These are phyloP conservation scores for Pestalotiopsis sp. DNA, from an alignment of 2,329 filamentous ascomycete species.

Conservation along the genomic window DNA sequence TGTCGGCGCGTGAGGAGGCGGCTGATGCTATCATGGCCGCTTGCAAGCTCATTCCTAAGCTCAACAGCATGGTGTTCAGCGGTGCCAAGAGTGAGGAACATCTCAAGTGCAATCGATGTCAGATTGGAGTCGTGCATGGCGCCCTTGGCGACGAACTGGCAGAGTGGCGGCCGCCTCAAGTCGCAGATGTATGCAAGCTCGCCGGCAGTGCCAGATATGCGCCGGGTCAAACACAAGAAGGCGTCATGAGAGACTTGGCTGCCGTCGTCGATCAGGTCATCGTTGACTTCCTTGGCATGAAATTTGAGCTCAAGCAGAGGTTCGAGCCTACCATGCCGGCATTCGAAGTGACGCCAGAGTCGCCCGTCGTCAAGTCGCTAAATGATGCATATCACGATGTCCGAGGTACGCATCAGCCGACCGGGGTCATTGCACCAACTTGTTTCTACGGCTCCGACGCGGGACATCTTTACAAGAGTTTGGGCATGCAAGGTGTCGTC, in stretches of 20 bases:
- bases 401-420: conserved; percentile 22
- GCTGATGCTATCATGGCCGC: conserved; percentile 28
- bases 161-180: conserved; percentile 27
- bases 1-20: conserved; percentile 29
- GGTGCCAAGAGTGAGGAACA: conserved; percentile 24
- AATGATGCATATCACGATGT: conserved; percentile 24
- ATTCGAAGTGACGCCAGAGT: conserved; percentile 22
- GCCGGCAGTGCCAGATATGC: conserved; percentile 28
- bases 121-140: conserved; percentile 28
- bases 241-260: conserved; percentile 24
- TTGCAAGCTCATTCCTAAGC: conserved; percentile 24
- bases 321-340: conserved; percentile 28
- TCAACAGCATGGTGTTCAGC: conserved; percentile 23
- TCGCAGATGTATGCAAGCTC: conserved; percentile 26
- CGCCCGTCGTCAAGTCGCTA: conserved; percentile 21
- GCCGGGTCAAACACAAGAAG: conserved; percentile 27
- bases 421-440: conserved; percentile 25
- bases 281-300: conserved; percentile 22
- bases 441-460: conserved; percentile 30
- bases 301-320: conserved; percentile 23
- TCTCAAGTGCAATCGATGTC: conserved; percentile 26
- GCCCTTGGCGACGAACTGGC: conserved; percentile 26
- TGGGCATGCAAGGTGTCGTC: conserved; percentile 29
- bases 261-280: conserved; percentile 19
- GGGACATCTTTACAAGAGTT: conserved; percentile 26